Evolutionary conservation across 768 basidiomycete species (phyloP), one percentile per base, ranked within the genome.

Genomic region (Boletus rufocinnamomeus): DNA sequence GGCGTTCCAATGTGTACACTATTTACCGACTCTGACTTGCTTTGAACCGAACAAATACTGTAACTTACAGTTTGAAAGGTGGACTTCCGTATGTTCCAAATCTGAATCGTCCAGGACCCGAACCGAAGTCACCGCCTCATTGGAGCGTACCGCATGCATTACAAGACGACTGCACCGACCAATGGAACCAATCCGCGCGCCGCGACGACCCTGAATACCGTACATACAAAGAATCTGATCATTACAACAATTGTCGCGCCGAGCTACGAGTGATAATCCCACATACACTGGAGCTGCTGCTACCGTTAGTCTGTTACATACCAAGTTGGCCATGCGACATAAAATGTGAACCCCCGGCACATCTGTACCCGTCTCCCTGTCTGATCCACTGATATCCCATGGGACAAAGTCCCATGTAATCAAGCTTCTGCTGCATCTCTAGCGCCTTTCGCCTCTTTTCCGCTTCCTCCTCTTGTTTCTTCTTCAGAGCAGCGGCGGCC

Each of bases 371-470:
- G 7, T 11, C 32, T 0, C 8, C 40, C 46, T 76, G 70, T 45
- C 69, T 77, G 55, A 77, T 77, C 84, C 83, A 85, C 25, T 16
- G 61, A 56, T 50, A 84, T 14, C 82, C 83, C 2, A 37, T 61
- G 0, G 66, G 64, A 63, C 87, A 88, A 4, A 78, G 63, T 0
- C 86, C 87, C 77, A 86, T 79, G 0, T 51, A 11, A 0, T 74
- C 70, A 7, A 86, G 66, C 56, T 75, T 80, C 37, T 37, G 59
- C 69, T 86, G 86, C 2, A 73, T 76, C 57, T 67, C 62, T 11
- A 57, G 41, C 35, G 60, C 72, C 47, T 70, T 54, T 13, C 50
- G 52, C 44, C 56, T 62, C 56, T 53, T 64, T 58, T 72, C 68
- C 6, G 65, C 76, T 56, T 86, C 85, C 57, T 79, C 66, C 52